phyloP scores from a whole-genome alignment of 2,329 filamentous ascomycete genomes.

The Hypoxylon sp. region DNA sequence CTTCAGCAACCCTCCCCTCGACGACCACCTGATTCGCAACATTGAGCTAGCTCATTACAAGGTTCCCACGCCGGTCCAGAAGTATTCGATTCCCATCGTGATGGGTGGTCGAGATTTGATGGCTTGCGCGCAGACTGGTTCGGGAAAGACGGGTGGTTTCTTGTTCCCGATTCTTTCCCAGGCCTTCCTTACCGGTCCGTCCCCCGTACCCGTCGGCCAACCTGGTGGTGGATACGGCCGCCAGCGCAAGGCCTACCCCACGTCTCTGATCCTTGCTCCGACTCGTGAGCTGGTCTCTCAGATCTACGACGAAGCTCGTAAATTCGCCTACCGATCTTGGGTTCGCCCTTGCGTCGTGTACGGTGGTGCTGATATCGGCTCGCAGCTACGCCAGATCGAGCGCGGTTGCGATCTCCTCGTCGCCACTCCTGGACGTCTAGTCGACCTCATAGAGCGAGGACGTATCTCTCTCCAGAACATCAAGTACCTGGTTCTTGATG shows the following conservation, averaged over 20 bases:
- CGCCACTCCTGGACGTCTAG: slow-evolving; percentile 94
- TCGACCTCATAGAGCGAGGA: slow-evolving; percentile 97
- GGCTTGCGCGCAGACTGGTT: slow-evolving; percentile 99
- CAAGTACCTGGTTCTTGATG: slow-evolving; percentile 98
- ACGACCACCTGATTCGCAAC: slow-evolving; percentile 91
- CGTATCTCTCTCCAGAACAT: slow-evolving; percentile 98
- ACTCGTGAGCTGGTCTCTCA: slow-evolving; percentile 99
- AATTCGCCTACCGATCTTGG: slow-evolving; percentile 99
- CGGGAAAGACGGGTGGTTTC: slow-evolving; percentile 99
- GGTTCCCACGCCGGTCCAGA: slow-evolving; percentile 95
- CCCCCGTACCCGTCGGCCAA: slow-evolving; percentile 67
- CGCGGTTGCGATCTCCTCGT: slow-evolving; percentile 95
- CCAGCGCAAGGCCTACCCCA: slow-evolving; percentile 97
- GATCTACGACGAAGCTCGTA: slow-evolving; percentile 96
- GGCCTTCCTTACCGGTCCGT: slow-evolving; percentile 89
- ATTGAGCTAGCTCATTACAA: slow-evolving; percentile 95
- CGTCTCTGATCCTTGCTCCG: slow-evolving; percentile 92
- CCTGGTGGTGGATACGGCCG: slow-evolving; percentile 80
- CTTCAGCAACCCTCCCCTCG: slow-evolving; percentile 94
- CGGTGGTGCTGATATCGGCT: slow-evolving; percentile 97
- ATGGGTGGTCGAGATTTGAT: slow-evolving; percentile 98
- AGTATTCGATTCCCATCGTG: slow-evolving; percentile 99
- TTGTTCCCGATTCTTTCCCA: slow-evolving; percentile 99
- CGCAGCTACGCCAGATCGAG: slow-evolving; percentile 97
- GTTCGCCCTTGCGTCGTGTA: slow-evolving; percentile 98